Evolutionary conservation across 805 yeast species (phyloP).

Genomic region (Citeromyces nyonsensis): DNA sequence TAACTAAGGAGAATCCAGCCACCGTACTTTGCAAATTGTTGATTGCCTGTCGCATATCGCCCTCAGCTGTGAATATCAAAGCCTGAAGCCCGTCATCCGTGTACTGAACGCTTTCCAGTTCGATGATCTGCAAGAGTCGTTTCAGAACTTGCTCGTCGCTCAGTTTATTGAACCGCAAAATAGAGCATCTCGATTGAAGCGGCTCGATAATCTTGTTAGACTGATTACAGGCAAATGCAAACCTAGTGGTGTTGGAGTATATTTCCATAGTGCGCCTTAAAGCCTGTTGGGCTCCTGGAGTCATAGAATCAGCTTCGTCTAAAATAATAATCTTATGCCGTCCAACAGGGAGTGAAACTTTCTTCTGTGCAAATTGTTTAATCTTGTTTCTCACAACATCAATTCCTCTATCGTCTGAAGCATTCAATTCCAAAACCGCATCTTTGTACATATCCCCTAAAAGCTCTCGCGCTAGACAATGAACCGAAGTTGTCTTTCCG

Average conservation of each 20-base stretch:
- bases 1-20: constrained; percentile 88
- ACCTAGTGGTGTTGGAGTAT: constrained; percentile 88
- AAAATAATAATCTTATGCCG: constrained; percentile 84
- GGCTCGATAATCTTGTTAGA: constrained; percentile 94
- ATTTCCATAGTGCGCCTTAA: constrained; percentile 90
- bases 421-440: constrained; percentile 87
- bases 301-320: constrained; percentile 95
- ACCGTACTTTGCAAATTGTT: constrained; percentile 89
- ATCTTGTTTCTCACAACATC: constrained; percentile 90
- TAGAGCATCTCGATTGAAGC: constrained; percentile 90
- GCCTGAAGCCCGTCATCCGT: constrained; percentile 90
- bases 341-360: constrained; percentile 75
- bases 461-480: constrained; percentile 76
- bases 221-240: constrained; percentile 97
- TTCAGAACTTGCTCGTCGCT: constrained; percentile 75
- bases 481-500: constrained; percentile 90
- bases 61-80: constrained; percentile 87
- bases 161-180: constrained; percentile 67
- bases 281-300: constrained; percentile 94
- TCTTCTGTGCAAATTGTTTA: constrained; percentile 92
- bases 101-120: constrained; percentile 57
- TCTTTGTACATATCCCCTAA: constrained; percentile 55
- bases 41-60: constrained; percentile 97
- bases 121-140: constrained; percentile 56
- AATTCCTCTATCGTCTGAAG: constrained; percentile 94